Conservation (phyloP, 2,329 filamentous ascomycete species). For the Colletotrichum noveboracense region DNA sequence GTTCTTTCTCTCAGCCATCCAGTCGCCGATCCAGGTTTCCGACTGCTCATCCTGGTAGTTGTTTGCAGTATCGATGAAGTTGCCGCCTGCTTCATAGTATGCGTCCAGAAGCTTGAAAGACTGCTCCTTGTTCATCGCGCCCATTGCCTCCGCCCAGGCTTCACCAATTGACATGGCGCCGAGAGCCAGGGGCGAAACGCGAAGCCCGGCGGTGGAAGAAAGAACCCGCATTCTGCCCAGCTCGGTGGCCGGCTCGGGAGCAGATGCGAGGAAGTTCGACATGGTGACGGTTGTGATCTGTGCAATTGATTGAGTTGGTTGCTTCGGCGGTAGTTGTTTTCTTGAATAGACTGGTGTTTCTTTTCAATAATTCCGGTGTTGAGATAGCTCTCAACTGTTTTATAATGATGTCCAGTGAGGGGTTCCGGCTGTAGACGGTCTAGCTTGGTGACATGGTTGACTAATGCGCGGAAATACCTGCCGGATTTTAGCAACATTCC, state of each 20-base stretch:
- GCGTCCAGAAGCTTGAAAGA: slow-evolving; percentile 63
- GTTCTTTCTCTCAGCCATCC: slow-evolving; percentile 52
- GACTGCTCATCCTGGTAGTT: slow-evolving; percentile 64
- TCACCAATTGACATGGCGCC: slow-evolving; percentile 59
- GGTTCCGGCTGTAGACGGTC: neutral
- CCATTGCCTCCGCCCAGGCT: slow-evolving; percentile 50
- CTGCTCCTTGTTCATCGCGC: slow-evolving; percentile 57
- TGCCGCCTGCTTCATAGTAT: slow-evolving; percentile 64
- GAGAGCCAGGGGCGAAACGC: slow-evolving; percentile 57
- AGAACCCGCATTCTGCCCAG: slow-evolving; percentile 59
- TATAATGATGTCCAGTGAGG: neutral
- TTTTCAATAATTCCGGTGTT: too few species aligned
- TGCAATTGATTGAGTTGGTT: neutral
- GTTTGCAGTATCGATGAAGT: slow-evolving; percentile 72
- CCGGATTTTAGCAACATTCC: neutral
- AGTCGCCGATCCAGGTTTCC: slow-evolving; percentile 64
- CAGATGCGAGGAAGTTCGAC: slow-evolving; percentile 13
- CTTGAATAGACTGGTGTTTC: neutral
- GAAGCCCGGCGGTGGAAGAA: slow-evolving; percentile 51
- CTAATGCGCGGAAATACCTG: neutral
- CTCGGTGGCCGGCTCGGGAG: slow-evolving; percentile 49
- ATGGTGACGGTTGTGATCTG: neutral
- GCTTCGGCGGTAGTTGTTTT: neutral
- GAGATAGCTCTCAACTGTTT: neutral
- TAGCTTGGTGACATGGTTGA: neutral